Evolutionary conservation across 257 asterid genomes (phyloP), one percentile per base, ranked within the genome.

Genomic region (Solanum pennellii): DNA sequence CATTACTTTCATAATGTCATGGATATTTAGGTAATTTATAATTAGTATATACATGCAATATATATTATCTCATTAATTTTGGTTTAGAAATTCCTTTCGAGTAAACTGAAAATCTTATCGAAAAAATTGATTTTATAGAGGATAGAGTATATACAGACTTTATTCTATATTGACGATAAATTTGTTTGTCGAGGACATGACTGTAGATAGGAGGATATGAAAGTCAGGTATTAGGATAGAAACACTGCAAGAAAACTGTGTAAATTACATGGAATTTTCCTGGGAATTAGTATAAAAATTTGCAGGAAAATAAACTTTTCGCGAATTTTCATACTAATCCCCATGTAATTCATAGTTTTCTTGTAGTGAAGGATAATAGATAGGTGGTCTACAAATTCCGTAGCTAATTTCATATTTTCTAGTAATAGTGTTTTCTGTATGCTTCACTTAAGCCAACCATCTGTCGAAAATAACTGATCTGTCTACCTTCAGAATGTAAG

Each of bases 1-100:
- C 39, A 91, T 97, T 68, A 95, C 99, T 47, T 97, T 96, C 86
- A 47, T 94, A 86, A 94, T 97, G 92, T 98, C 99, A 1, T 97
- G 93, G 88, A 72, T 92, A 68, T 92, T 93, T 95, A 94, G 99
- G 99, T 94, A 31, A 83, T 66, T 66, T n/a, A n/a, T n/a, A 66
- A 65, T 60, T 60, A 9, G 69, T 41, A 21, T 20, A 83, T 33
- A 23, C 29, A 83, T 29, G 27, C 8, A 23, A 60, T 23, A 21
- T 23, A 21, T 60, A 33, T 83, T 39, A 37, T 75, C 27, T 75
- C 21, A 75, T 39, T 75, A 59, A 8, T 59, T 59, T 20, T 20
- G 25, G 66, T 59, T 59, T 59, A 20, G n/a, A 56, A 52, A 18
- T 56, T 56, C 9, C 2, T 56, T 56, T 56, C 9, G 4, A 21